These are phyloP conservation scores for Clarireedia monteithiana DNA, from an alignment of 2,329 filamentous ascomycete genomes.

Conservation along the genomic window DNA sequence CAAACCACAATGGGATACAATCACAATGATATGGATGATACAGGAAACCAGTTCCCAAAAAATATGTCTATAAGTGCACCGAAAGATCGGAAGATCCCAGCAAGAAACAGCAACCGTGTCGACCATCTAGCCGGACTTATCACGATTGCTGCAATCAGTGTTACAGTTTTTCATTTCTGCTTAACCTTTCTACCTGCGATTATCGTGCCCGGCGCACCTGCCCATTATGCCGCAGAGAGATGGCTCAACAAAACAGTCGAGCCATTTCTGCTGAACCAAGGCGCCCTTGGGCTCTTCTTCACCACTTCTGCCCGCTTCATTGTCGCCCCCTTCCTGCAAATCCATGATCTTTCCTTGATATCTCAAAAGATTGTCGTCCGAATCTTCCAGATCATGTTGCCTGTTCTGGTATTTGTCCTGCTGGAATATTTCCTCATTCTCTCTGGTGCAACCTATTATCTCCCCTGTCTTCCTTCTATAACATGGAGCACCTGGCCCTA, in stretches of 20 bases:
- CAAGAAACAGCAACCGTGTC: conserved; percentile 23
- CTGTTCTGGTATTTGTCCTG: conserved; percentile 35
- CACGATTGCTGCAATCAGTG: conserved; percentile 35
- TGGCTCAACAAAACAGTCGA: conserved; percentile 36
- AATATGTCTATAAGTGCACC: background rate
- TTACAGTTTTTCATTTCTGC: conserved; percentile 38
- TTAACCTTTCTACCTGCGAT: conserved; percentile 35
- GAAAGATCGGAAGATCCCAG: background rate
- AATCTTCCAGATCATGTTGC: conserved; percentile 39
- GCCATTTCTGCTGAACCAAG: conserved; percentile 37
- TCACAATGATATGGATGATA: no score
- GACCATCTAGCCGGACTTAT: conserved; percentile 40
- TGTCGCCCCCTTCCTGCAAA: conserved; percentile 34
- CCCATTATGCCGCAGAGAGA: conserved; percentile 33
- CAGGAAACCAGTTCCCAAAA: background rate
- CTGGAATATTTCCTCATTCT: conserved; percentile 41
- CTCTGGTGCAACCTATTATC: conserved; percentile 34
- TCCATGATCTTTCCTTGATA: conserved; percentile 35
- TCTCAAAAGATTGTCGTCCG: conserved; percentile 37
- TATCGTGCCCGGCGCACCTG: conserved; percentile 26
- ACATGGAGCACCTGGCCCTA: conserved; percentile 42
- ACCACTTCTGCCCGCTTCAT: conserved; percentile 40
- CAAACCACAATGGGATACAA: no score
- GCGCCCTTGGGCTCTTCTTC: conserved; percentile 42
- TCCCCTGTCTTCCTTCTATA: conserved; percentile 38